These are phyloP conservation scores for Tylopilus sp. DNA, from an alignment of 768 basidiomycete species.

Conservation along the genomic window DNA sequence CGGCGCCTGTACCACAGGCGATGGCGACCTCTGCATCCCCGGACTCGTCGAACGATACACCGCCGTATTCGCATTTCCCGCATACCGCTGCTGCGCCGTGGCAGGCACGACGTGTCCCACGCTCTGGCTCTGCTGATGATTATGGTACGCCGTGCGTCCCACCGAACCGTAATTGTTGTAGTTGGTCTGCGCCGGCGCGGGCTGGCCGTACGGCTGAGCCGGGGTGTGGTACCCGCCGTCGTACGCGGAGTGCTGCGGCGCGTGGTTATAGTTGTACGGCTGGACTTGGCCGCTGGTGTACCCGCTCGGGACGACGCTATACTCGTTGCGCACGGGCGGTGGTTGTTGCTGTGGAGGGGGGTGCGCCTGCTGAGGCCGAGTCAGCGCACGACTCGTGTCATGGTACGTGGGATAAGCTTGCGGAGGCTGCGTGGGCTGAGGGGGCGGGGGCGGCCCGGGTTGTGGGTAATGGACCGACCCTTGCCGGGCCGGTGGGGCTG, in stretches of 20 bases:
- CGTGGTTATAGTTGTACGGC: slow-evolving; percentile 13
- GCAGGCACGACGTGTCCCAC: slow-evolving; percentile 32
- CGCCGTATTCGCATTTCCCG: slow-evolving; percentile 5
- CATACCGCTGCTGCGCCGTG: slow-evolving; percentile 31
- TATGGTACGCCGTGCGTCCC: slow-evolving; percentile 2
- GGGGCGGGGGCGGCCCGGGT: not conserved
- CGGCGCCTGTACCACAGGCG: slow-evolving; percentile 45
- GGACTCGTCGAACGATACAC: slow-evolving; percentile 45
- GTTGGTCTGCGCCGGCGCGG: not conserved
- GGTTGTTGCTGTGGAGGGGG: no score
- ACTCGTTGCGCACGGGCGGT: slow-evolving; percentile 22
- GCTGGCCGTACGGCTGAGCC: slow-evolving; percentile 17
- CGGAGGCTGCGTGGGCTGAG: slow-evolving; percentile 11
- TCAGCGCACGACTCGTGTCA: slow-evolving; percentile 28
- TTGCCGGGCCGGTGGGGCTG: slow-evolving; percentile 29
- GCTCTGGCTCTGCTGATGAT: slow-evolving; percentile 13
- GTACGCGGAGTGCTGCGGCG: slow-evolving; percentile 24
- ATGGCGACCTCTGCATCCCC: slow-evolving; percentile 44
- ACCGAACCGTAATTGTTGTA: slow-evolving; percentile 9
- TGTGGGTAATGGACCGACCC: slow-evolving; percentile 11
- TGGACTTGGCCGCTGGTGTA: slow-evolving; percentile 10
- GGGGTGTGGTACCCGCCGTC: slow-evolving; percentile 16
- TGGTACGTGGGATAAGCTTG: slow-evolving; percentile 21
- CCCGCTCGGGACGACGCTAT: slow-evolving; percentile 6
- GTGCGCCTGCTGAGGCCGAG: slow-evolving; percentile 31